Conservation (phyloP, 2,329 filamentous ascomycete species). For the Xylaria arbuscula region DNA sequence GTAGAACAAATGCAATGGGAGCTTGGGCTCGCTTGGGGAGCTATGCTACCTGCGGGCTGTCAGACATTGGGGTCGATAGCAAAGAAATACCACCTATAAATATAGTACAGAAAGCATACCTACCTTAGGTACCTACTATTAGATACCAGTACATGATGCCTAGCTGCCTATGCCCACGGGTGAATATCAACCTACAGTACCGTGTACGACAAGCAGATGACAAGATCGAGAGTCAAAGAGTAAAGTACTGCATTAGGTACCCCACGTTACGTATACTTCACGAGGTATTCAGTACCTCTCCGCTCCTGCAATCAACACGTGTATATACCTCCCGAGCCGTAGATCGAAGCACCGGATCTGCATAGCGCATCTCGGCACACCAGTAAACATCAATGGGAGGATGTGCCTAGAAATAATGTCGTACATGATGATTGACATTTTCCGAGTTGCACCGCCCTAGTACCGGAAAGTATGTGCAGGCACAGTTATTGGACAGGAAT, state of each 20-base stretch:
- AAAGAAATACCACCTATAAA: too few species aligned
- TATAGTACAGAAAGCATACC: too few species aligned
- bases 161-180: too few species aligned
- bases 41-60: not conserved
- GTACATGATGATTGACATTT: constrained; percentile 11
- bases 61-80: not conserved
- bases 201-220: not conserved
- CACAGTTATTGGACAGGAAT: not conserved
- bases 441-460: too few species aligned
- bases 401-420: not conserved
- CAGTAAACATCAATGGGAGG: not conserved
- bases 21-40: not conserved
- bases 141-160: too few species aligned
- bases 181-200: too few species aligned
- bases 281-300: not conserved
- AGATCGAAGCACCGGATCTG: constrained; percentile 13
- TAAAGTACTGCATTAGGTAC: not conserved
- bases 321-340: constrained; percentile 4
- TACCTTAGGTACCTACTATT: not conserved
- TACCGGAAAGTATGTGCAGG: not conserved
- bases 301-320: constrained; percentile 10
- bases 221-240: not conserved
- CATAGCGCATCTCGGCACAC: not conserved
- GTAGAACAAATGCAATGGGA: not conserved
- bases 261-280: not conserved